Evolutionary conservation across 2,329 filamentous ascomycete genomes (phyloP).

Genomic region (Zymoseptoria tritici): DNA sequence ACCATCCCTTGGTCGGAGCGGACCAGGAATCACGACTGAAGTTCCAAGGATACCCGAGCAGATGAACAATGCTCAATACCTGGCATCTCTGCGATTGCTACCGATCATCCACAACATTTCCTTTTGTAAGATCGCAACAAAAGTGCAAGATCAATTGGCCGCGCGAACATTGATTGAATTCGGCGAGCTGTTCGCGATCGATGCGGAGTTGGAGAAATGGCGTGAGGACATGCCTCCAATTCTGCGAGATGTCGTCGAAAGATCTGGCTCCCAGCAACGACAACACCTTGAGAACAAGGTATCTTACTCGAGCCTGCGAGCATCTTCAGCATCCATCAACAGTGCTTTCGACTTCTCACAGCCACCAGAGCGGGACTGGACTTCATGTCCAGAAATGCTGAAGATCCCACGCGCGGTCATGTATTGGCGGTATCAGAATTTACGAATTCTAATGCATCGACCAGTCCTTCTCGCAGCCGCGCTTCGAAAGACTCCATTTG

Average conservation of each 20-base stretch:
- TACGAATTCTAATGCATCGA: conserved; percentile 67
- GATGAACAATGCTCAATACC: conserved; percentile 30
- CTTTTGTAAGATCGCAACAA: conserved; percentile 71
- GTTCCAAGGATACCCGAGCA: conserved; percentile 44
- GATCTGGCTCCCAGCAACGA: conserved; percentile 2
- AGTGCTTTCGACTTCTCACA: conserved; percentile 47
- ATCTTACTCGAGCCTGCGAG: background rate
- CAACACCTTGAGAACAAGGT: conserved; percentile 2
- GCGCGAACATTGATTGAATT: conserved; percentile 60
- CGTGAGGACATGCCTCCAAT: conserved; percentile 58
- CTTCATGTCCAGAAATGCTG: conserved; percentile 57
- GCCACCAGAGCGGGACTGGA: conserved; percentile 48
- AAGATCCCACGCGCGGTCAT: conserved; percentile 65
- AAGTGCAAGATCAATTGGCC: conserved; percentile 68
- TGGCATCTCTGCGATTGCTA: conserved; percentile 57
- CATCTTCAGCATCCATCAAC: conserved; percentile 9
- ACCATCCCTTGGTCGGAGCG: conserved; percentile 61
- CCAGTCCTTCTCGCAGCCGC: conserved; percentile 60
- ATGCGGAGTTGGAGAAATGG: conserved; percentile 64
- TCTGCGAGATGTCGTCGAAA: conserved; percentile 22
- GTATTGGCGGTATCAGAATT: conserved; percentile 75
- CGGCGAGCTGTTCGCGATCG: conserved; percentile 59
- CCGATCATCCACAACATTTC: conserved; percentile 69
- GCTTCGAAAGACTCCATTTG: conserved; percentile 47
- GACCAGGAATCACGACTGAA: conserved; percentile 59